Evolutionary conservation across 2,329 filamentous ascomycete species (phyloP).

Genomic region (Fusarium sp.): DNA sequence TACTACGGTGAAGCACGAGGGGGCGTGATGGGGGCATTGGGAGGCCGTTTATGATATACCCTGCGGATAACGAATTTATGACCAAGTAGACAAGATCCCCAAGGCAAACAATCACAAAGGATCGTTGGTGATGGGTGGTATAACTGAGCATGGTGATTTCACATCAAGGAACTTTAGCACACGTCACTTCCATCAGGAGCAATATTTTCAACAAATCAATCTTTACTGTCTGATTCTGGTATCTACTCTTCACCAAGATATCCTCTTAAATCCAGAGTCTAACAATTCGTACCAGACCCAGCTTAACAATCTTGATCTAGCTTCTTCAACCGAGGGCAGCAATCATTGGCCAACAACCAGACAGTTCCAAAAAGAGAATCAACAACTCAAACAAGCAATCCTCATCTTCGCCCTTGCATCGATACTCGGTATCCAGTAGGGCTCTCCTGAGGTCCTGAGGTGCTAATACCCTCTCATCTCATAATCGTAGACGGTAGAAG

Average conservation of each 20-base stretch:
- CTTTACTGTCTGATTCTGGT: not conserved
- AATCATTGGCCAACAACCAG: not conserved
- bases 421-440: not conserved
- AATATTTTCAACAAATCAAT: not conserved
- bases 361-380: not conserved
- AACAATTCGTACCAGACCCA: not conserved
- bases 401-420: not conserved
- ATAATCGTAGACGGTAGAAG: not conserved
- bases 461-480: not conserved
- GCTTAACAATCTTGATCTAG: not conserved
- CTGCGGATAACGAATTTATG: constrained; percentile 8
- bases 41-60: constrained; percentile 32
- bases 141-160: not conserved
- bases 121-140: not conserved
- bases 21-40: constrained; percentile 6
- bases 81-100: not conserved
- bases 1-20: constrained; percentile 24
- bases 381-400: not conserved
- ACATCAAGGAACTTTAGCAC: not conserved
- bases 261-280: not conserved
- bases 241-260: not conserved
- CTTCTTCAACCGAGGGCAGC: not conserved
- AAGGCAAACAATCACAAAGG: not conserved
- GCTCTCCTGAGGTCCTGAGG: not conserved
- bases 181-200: not conserved